A percentile compares a stretch with the other conserved stretches of the same genome.
Evolutionary conservation across 371 early-diverging fungal genomes (phyloP).

Genomic region (Mucor plumbeus): DNA sequence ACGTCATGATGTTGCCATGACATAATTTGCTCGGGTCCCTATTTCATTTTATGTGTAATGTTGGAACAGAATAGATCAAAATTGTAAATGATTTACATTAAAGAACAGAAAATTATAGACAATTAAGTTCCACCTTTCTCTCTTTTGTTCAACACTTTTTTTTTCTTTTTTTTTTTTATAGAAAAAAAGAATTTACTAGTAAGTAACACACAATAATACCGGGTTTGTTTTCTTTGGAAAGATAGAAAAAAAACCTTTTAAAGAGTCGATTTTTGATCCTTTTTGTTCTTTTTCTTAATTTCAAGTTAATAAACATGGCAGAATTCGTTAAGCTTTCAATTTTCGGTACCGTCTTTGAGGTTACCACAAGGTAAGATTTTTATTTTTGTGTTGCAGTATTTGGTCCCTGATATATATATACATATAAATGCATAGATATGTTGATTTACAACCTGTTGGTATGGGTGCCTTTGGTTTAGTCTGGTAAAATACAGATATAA

Average conservation of each 20-base stretch:
- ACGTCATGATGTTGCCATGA: constrained; percentile 33
- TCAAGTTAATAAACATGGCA: constrained; percentile 55
- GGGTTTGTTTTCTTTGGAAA: neutral
- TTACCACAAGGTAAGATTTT: constrained; percentile 77
- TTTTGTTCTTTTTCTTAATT: constrained; percentile 1
- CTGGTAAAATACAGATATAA: constrained; percentile 57
- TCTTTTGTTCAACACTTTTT: neutral
- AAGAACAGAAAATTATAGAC: neutral
- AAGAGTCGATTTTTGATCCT: neutral
- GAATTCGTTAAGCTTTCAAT: constrained; percentile 86
- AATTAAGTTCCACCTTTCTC: neutral
- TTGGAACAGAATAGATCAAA: constrained; percentile 12
- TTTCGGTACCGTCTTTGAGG: constrained; percentile 93
- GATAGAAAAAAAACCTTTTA: neutral
- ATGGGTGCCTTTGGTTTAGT: constrained; percentile 98
- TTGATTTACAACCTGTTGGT: constrained; percentile 91
- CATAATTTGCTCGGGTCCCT: constrained; percentile 29
- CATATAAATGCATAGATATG: constrained; percentile 69
- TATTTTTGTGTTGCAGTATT: neutral
- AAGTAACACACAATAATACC: neutral
- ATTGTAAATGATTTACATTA: neutral
- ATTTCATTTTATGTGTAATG: constrained; percentile 17
- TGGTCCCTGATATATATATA: neutral
- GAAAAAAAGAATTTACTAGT: neutral
- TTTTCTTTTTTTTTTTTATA: constrained; percentile 1